Conservation (phyloP, 371 early-diverging fungal genomes). For the Apophysomyces elegans region DNA sequence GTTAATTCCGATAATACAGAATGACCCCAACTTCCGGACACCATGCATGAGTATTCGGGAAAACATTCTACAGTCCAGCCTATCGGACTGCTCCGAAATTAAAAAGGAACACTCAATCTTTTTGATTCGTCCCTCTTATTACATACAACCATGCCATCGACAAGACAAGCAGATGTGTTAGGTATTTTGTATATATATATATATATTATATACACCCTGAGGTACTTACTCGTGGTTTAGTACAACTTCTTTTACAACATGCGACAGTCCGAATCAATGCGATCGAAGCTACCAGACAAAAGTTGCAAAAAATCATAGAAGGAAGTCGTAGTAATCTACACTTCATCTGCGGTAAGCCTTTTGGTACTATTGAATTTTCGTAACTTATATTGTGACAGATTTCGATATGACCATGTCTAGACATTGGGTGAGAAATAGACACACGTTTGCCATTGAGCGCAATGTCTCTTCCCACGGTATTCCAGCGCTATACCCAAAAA, state of each 20-base stretch:
- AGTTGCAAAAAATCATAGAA: conserved; percentile 51
- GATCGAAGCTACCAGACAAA: conserved; percentile 31
- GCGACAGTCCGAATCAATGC: conserved; percentile 47
- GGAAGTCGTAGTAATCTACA: conserved; percentile 58
- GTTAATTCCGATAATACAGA: too few relatives aligned
- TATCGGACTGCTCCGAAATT: too few relatives aligned
- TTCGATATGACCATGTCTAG: conserved; percentile 82
- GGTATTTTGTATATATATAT: not conserved
- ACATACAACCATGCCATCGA: not conserved
- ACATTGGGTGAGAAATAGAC: conserved; percentile 60
- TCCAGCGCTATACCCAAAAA: conserved; percentile 46
- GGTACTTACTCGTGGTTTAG: conserved; percentile 16
- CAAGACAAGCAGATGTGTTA: not conserved
- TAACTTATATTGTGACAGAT: conserved; percentile 43
- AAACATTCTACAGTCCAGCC: too few relatives aligned
- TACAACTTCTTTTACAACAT: conserved; percentile 34
- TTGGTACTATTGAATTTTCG: not conserved
- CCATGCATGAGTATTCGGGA: too few relatives aligned
- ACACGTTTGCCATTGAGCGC: conserved; percentile 50
- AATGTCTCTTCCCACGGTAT: conserved; percentile 67
- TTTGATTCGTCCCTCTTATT: not conserved
- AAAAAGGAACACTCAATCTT: too few relatives aligned
- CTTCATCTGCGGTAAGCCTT: conserved; percentile 60
- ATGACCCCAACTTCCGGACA: too few relatives aligned
- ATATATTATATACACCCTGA: not conserved